Evolutionary conservation across 345 rosid genomes (phyloP).

Genomic region (Boechera divaricarpa): DNA sequence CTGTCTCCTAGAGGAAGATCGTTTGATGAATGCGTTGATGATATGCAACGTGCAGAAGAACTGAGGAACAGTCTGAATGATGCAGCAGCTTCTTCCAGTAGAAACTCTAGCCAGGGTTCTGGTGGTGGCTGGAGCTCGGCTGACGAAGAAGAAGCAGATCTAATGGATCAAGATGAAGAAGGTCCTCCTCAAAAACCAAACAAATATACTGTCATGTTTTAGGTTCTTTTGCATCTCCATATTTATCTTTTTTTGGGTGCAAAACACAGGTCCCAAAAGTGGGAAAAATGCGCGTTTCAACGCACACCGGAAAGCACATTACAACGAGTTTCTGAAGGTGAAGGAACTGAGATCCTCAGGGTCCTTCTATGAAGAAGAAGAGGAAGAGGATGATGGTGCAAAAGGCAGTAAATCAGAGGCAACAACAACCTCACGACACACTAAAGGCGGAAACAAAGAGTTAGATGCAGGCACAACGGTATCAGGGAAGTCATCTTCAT

Average conservation of each 20-base stretch:
- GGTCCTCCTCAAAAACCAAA: conserved; percentile 49
- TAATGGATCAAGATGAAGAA: conserved; percentile 74
- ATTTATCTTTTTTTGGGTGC: conserved; percentile 8
- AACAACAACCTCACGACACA: conserved; percentile 52
- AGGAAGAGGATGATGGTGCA: conserved; percentile 50
- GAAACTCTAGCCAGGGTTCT: conserved; percentile 42
- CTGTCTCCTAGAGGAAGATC: conserved; percentile 61
- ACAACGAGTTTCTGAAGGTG: conserved; percentile 83
- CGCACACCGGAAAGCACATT: conserved; percentile 86
- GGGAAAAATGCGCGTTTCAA: conserved; percentile 60
- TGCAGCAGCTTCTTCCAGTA: conserved; percentile 78
- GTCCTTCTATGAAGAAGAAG: conserved; percentile 70
- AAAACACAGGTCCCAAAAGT: conserved; percentile 50
- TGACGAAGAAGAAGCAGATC: conserved; percentile 90
- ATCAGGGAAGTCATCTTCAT: conserved; percentile 41
- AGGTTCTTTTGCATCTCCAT: neutral
- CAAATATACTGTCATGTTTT: neutral
- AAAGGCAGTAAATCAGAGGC: conserved; percentile 40
- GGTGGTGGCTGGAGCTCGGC: conserved; percentile 86
- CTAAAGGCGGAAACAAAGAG: conserved; percentile 56
- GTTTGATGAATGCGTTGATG: conserved; percentile 63
- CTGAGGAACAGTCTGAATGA: conserved; percentile 65
- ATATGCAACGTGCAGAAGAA: conserved; percentile 73
- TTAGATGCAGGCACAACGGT: conserved; percentile 33
- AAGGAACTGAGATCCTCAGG: conserved; percentile 75